Base-by-base conservation (phyloP, 2,329 filamentous ascomycete genomes). In the Cladophialophora immunda region DNA sequence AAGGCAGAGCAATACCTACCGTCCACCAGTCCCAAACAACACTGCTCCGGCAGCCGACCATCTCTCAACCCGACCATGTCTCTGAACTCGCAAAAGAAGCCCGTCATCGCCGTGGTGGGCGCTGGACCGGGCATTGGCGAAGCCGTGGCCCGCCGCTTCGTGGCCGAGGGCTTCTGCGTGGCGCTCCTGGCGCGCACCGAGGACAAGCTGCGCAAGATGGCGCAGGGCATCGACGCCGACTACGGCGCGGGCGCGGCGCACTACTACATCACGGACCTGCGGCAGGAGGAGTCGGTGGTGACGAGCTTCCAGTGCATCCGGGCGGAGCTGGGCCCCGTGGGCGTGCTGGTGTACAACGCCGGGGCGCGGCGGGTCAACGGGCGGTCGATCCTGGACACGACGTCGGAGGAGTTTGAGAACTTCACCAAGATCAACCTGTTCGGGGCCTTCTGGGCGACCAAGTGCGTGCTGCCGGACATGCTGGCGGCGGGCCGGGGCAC, bases 381-480 rank as follows among this genome's bases (percentile, higher is more conserved):
- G 19, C 64, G 67, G 15, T 56, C 62, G 27, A 64, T 71, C 30
- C 58, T 71, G 9, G 64, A 71, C 59, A 71, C 69, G 13, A 65
- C 64, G 29, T 64, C 56, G 19, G 69, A 71, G 47, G 69, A 71
- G n/a, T 71, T 71, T 36, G 69, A 68, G 36, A 62, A 60, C 58
- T 71, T 71, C 55, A 71, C 69, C 36, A 71, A 71, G 45, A 71
- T 71, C 66, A 71, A 71, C 64, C 62, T 71, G 5, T 69, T 67
- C 59, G 69, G 69, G 50, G 68, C 69, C 15, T 71, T 71, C 56
- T 71, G 69, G 69, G 60, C 69, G n/a, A 68, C 69, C 25, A 71
- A 71, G 52, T 58, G 54, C 54, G 69, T 69, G 17, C 32, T 71
- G 19, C 69, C 69, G 41, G 69, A 71, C 45, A 71, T 71, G 69